Percentiles rank a stretch among this genome's conserved stretches.
Conservation (phyloP, 768 basidiomycete genomes). For the Tricholoma furcatifolium region DNA sequence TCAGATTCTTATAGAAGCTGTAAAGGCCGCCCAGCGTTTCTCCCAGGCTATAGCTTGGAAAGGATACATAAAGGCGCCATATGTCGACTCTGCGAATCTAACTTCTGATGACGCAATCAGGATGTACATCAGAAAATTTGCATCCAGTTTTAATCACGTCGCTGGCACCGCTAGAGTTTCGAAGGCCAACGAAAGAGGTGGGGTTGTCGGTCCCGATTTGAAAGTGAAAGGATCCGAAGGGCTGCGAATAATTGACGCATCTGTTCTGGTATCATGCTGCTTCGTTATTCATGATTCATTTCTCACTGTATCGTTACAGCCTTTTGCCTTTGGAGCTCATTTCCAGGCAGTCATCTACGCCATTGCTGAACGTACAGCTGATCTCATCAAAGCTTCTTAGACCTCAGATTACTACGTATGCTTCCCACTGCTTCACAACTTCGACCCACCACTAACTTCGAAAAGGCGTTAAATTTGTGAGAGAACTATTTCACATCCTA, state of each 20-base stretch:
- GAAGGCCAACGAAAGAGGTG: background rate
- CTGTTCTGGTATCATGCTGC: constrained; percentile 6
- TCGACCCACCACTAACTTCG: no score
- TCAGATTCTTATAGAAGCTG: background rate
- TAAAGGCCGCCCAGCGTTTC: constrained; percentile 1
- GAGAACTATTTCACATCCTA: no score
- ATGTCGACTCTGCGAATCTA: constrained; percentile 3
- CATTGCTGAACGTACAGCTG: constrained; percentile 8
- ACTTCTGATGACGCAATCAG: constrained; percentile 4
- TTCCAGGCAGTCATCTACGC: constrained; percentile 5
- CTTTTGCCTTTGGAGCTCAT: constrained; percentile 6
- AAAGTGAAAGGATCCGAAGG: constrained; percentile 5
- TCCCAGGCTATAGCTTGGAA: constrained; percentile 5
- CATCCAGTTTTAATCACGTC: constrained; percentile 2
- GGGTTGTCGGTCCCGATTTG: constrained; percentile 10
- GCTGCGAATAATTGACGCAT: constrained; percentile 5
- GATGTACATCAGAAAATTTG: background rate
- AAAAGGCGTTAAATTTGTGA: no score
- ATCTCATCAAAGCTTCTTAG: constrained; percentile 6
- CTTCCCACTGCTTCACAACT: no score
- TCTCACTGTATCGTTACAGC: background rate
- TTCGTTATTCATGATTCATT: background rate
- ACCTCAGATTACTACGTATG: no score
- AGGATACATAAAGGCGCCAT: constrained; percentile 1
- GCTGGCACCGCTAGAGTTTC: constrained; percentile 7